These are phyloP conservation scores for Arabis hirsuta DNA, from an alignment of 345 rosid species.

Conservation along the genomic window DNA sequence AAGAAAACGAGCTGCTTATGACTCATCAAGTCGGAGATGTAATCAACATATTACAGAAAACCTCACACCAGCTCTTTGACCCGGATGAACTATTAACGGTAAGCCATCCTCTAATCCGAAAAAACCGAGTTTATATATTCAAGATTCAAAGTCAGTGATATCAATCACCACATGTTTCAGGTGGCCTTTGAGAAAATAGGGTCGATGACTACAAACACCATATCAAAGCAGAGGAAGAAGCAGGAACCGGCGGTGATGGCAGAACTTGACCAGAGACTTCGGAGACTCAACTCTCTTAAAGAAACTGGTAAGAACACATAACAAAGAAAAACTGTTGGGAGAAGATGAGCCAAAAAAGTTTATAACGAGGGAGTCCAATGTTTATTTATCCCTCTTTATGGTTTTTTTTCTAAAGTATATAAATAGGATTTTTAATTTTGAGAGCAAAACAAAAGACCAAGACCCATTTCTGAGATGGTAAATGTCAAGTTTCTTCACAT, in stretches of 20 bases:
- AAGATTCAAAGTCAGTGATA: neutral
- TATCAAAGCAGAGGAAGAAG: constrained; percentile 95
- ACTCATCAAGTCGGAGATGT: constrained; percentile 95
- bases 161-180: constrained; percentile 47
- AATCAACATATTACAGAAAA: constrained; percentile 80
- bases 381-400: constrained; percentile 37
- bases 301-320: constrained; percentile 47
- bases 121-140: neutral
- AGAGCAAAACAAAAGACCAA: constrained; percentile 35
- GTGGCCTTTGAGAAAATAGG: constrained; percentile 95
- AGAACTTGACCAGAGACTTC: constrained; percentile 89
- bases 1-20: constrained; percentile 82
- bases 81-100: constrained; percentile 95
- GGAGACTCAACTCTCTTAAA: constrained; percentile 77
- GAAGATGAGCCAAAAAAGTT: constrained; percentile 36
- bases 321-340: neutral
- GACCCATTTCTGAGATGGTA: constrained; percentile 41
- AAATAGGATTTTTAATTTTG: constrained; percentile 36
- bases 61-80: constrained; percentile 93
- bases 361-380: constrained; percentile 32
- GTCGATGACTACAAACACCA: constrained; percentile 86
- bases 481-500: constrained; percentile 43
- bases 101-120: constrained; percentile 36
- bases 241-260: constrained; percentile 99
- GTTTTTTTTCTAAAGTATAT: constrained; percentile 33